Conservation (phyloP, 1,284 basidiomycete species). For the Xerocomus tenax region DNA sequence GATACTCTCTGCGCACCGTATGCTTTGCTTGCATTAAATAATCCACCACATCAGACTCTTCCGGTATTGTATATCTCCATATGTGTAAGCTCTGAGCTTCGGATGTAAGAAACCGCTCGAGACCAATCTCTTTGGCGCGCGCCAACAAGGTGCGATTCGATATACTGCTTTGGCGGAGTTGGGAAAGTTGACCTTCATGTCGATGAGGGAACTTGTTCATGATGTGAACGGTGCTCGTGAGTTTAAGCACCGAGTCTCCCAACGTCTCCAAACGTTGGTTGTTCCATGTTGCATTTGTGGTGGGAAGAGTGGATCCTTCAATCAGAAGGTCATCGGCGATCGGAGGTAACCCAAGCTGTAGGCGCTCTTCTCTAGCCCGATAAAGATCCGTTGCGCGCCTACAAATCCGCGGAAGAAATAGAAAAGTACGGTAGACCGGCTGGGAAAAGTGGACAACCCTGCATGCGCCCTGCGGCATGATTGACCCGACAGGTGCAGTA, state of each 20-base stretch:
- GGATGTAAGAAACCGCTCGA: slow-evolving; percentile 56
- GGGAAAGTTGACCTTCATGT: slow-evolving; percentile 73
- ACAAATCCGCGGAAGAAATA: slow-evolving; percentile 56
- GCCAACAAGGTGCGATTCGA: slow-evolving; percentile 62
- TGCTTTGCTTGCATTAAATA: slow-evolving; percentile 27
- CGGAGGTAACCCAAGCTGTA: slow-evolving; percentile 49
- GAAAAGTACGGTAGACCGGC: slow-evolving; percentile 43
- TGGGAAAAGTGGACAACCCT: slow-evolving; percentile 43
- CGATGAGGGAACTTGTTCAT: slow-evolving; percentile 65
- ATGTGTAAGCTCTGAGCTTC: slow-evolving; percentile 47
- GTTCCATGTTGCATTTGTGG: slow-evolving; percentile 51
- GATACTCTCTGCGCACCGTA: slow-evolving; percentile 35
- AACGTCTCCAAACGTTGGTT: slow-evolving; percentile 80
- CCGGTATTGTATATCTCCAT: slow-evolving; percentile 52
- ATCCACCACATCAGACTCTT: slow-evolving; percentile 28
- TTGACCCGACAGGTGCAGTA: slow-evolving; percentile 28
- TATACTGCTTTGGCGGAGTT: slow-evolving; percentile 53
- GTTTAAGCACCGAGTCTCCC: slow-evolving; percentile 73
- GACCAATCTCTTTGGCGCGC: slow-evolving; percentile 53
- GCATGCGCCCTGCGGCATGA: slow-evolving; percentile 51
- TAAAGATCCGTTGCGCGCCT: slow-evolving; percentile 57
- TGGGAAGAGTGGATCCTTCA: slow-evolving; percentile 68
- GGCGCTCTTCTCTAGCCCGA: slow-evolving; percentile 45
- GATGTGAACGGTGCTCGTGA: slow-evolving; percentile 66
- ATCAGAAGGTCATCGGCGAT: slow-evolving; percentile 51